Base-by-base conservation (phyloP, 1,284 basidiomycete genomes). In the Microbotryomycetes sp. region DNA sequence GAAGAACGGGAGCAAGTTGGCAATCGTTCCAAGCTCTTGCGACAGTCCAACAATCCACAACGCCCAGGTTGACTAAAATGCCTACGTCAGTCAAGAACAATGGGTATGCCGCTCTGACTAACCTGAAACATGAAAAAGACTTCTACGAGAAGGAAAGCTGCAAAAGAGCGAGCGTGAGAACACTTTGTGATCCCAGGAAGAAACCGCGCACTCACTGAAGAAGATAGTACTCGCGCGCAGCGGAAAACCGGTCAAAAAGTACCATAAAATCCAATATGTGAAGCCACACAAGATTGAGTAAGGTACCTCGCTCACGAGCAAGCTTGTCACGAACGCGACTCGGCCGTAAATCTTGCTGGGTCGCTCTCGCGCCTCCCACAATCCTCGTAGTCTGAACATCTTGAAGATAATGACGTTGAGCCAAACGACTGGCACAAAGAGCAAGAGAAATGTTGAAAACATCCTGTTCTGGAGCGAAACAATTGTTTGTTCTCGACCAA, bases 401-500 rank as follows among this genome's bases (percentile, higher is more conserved):
- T 71, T 71, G 54, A 66, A 68, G 54, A 71, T 71, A 60, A 53
- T 79, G 75, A 59, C 79, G 75, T 72, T 81, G 77, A 66, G 59
- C 51, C 56, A 61, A 5, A 68, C 66, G 55, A 63, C 65, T 16
- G 68, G 68, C 15, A 71, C 50, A 58, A 69, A 71, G 18, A 68
- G 54, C 54, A 75, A 59, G 79, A 82, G 81, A 73, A 82, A 83
- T 57, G 79, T 74, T 7, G 77, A 73, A n/a, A 91, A 91, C 47
- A 91, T 81, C 75, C 90, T 88, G 75, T 89, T 88, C 74, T 91
- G 88, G 0, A 85, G 83, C 46, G 87, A 88, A 65, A 85, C 83
- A 52, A 85, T 80, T 3, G 81, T 80, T 54, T 83, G 78, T n/a
- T 35, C 28, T 24, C 27, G 52, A 63, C 83, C 81, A 3, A 85